Base-by-base conservation (phyloP, 108 stramenopile species). In the Epithemia pelagica region DNA sequence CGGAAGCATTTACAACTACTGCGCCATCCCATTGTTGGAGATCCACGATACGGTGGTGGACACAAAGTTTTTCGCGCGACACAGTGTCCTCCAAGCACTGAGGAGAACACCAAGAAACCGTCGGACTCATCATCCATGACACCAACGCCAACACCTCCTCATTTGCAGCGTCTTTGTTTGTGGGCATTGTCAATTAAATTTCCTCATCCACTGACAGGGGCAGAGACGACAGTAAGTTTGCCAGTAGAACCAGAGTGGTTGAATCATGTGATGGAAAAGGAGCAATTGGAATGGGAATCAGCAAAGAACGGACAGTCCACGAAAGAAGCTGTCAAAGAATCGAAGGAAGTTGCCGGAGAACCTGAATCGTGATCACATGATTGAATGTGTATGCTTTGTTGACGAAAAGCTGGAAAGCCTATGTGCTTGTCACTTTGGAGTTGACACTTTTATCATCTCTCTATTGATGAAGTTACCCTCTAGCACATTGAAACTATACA, bases 11-110 rank as follows among this genome's bases (percentile, higher is more conserved):
- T 80, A 73, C 52, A 76, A 58, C 19, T 22, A 2, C 58, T 83
- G 54, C 74, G 75, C 10, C 76, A 75, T 72, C 68, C 82, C 7
- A 83, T 83, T 61, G 46, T 70, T 21, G 82, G 82, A 0, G 82
- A 83, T 67, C 30, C 20, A 7, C 30, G 74, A 0, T 76, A 72
- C 31, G 66, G 66, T 0, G 52, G 33, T 5, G 26, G 55, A 0
- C 52, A 28, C 15, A 68, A 23, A 21, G 15, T 58, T 58, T 23
- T 58, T 21, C 37, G 52, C 46, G 28, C 28, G 2, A 23, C 28
- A 30, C 25, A n/a, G 5, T 27, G 2, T 28, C 60, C 60, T 27
- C 30, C 28, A 7, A 33, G 30, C 8, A 21, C 59, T 37, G 19
- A 29, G 19, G 15, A 46, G 37, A 15, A 46, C 21, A 57, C 26